Conservation (phyloP, 2,329 filamentous ascomycete genomes). For the Talaromyces sp. region DNA sequence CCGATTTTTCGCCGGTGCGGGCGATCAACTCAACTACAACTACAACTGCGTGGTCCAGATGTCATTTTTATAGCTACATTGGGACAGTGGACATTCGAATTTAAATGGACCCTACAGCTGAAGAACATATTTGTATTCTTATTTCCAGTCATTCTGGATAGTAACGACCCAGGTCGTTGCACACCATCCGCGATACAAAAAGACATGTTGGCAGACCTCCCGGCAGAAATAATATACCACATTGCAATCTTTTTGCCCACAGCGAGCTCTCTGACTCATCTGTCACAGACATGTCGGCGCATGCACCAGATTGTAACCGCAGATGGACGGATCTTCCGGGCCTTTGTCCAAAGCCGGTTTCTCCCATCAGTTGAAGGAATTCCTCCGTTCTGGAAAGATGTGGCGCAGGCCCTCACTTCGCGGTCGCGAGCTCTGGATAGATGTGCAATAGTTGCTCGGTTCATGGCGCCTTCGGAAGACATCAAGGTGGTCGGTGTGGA, state of each 20-base stretch:
- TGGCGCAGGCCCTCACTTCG: slow-evolving; percentile 51
- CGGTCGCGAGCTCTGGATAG: slow-evolving; percentile 54
- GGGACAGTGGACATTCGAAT: not conserved
- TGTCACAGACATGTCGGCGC: slow-evolving; percentile 43
- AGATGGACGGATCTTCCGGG: slow-evolving; percentile 43
- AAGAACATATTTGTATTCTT: not conserved
- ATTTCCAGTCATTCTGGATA: not conserved
- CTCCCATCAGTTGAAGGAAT: slow-evolving; percentile 34
- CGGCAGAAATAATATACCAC: slow-evolving; percentile 39
- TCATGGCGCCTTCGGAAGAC: slow-evolving; percentile 42
- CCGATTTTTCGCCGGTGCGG: no score
- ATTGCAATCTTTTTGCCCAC: slow-evolving; percentile 41
- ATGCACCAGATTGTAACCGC: slow-evolving; percentile 43
- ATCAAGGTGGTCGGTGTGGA: slow-evolving; percentile 34
- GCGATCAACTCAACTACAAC: no score
- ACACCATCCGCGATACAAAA: not conserved
- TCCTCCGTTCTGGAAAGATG: slow-evolving; percentile 43
- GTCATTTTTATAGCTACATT: not conserved
- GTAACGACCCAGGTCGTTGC: not conserved
- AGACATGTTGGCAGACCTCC: slow-evolving; percentile 31
- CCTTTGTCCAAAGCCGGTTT: slow-evolving; percentile 46
- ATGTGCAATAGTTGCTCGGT: slow-evolving; percentile 51
- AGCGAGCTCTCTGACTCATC: slow-evolving; percentile 37
- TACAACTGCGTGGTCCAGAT: not conserved
- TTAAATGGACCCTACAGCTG: not conserved